Evolutionary conservation across 208 protist genomes (phyloP), one percentile per base, ranked within the genome.

Genomic region (Leishmania major): DNA sequence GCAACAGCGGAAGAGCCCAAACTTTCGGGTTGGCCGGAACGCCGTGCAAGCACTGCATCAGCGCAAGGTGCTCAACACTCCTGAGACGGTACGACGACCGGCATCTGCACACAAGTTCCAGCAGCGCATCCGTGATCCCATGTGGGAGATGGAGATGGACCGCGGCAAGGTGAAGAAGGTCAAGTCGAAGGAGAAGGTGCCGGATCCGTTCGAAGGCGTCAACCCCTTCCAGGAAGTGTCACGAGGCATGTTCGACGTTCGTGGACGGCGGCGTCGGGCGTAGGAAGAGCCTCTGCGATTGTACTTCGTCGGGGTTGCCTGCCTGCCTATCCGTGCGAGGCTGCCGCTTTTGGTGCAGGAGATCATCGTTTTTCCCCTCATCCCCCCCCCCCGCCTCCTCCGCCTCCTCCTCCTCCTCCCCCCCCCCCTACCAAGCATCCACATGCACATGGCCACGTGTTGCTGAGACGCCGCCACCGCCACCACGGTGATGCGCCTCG

Each of bases 61-160:
- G 37, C 69, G 71, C 35, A 87, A 87, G 76, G 40, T 77, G 31
- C 37, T 84, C 40, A 76, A 75, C n/a, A 84, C 86, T 25, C 91
- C 92, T 1, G 79, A 67, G 40, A 95, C 89, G 35, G 86, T 95
- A 45, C 72, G 74, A 43, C 86, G 93, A 35, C 90, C 88, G 5
- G 73, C 70, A 25, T 77, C 87, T 47, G 90, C 92, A 40, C 89
- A 88, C 15, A 91, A 90, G 87, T 97, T 98, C 57, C 89, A 92
- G 83, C 93, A 97, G 85, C 88, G 85, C 62, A 89, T 95, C 25
- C 86, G 89, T 28, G 95, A 98, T 82, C 77, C 88, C 28, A 76
- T 94, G 81, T 98, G 93, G 93, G 93, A 98, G 84, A 91, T 84
- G 76, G 92, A 93, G 80, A 96, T 98, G 92, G 95, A 98, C 77